Evolutionary conservation across 73 alveolate species (phyloP).

Genomic region (Symbiodinium pilosum): DNA sequence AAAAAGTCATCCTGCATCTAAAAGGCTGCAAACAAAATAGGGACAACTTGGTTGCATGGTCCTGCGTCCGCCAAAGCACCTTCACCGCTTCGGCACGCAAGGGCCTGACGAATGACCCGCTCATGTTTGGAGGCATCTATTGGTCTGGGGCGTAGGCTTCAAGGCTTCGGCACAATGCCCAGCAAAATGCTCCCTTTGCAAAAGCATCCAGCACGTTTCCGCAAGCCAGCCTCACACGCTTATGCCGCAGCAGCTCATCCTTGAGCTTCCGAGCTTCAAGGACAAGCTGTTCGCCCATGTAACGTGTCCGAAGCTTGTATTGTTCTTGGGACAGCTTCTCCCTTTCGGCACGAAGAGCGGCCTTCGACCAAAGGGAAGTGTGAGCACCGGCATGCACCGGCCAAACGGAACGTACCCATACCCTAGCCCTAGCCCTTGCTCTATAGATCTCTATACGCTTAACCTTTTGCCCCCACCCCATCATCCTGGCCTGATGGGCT

Average conservation of each 20-base stretch:
- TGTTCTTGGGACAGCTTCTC: constrained; percentile 34
- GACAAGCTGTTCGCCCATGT: constrained; percentile 65
- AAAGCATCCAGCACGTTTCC: too few species aligned
- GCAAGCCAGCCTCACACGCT: constrained; percentile 36
- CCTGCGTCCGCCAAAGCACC: constrained; percentile 90
- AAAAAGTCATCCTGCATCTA: not conserved
- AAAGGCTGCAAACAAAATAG: too few species aligned
- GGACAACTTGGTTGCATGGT: not conserved
- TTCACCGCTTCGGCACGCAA: constrained; percentile 54
- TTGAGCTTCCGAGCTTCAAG: constrained; percentile 68
- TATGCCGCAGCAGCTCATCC: constrained; percentile 67
- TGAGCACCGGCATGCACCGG: not conserved
- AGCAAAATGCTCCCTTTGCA: too few species aligned
- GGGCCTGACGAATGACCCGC: constrained; percentile 60
- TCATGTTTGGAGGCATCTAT: too few species aligned
- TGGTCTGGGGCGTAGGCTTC: too few species aligned
- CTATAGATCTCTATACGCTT: too few species aligned
- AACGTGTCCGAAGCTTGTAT: constrained; percentile 36
- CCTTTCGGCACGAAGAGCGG: constrained; percentile 29
- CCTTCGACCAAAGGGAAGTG: not conserved
- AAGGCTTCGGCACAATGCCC: too few species aligned
- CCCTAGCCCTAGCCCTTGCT: too few species aligned
- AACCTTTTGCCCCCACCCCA: too few species aligned
- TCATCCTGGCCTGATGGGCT: constrained; percentile 15
- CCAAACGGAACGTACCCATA: too few species aligned